Percentiles rank a stretch among this genome's conserved stretches.
These are phyloP conservation scores for Zizania palustris DNA, from an alignment of 202 grass and related monocot genomes.

Conservation along the genomic window DNA sequence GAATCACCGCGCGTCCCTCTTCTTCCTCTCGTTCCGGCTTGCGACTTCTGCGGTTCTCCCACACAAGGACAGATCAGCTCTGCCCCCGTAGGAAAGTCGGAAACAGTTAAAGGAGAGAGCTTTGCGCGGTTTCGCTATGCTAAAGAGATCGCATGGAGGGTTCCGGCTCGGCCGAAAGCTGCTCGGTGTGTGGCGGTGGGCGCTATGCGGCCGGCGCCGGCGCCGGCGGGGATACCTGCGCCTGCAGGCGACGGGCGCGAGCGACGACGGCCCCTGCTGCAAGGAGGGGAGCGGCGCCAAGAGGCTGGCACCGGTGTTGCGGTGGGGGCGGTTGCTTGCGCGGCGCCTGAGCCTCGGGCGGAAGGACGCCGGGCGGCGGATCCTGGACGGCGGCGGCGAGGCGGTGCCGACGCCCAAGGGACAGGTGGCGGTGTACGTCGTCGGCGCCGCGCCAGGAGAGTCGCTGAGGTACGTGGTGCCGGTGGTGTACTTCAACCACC, in stretches of 20 bases:
- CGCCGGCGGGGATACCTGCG: slow-evolving; percentile 50
- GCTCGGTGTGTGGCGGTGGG: slow-evolving; percentile 49
- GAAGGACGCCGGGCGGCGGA: slow-evolving; percentile 15
- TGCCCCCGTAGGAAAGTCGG: not conserved
- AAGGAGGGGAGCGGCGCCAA: not conserved
- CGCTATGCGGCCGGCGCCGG: slow-evolving; percentile 41
- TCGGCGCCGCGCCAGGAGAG: slow-evolving; percentile 36
- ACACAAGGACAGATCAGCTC: not conserved
- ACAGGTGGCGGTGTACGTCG: slow-evolving; percentile 84
- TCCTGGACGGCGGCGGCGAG: slow-evolving; percentile 9
- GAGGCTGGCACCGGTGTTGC: slow-evolving; percentile 49
- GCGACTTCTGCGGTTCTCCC: not conserved
- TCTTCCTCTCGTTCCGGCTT: not conserved
- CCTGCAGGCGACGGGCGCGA: slow-evolving; percentile 26
- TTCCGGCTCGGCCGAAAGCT: slow-evolving; percentile 74
- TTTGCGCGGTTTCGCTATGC: slow-evolving; percentile 28
- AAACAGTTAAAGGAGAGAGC: not conserved
- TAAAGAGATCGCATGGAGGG: slow-evolving; percentile 57
- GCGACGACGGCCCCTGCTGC: not conserved
- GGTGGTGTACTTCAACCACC: slow-evolving; percentile 91
- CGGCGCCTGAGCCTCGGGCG: slow-evolving; percentile 43
- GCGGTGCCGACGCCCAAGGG: slow-evolving; percentile 67
- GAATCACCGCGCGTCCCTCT: not conserved
- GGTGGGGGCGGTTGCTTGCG: slow-evolving; percentile 61
- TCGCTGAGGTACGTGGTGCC: slow-evolving; percentile 80